These are phyloP conservation scores for Citrullus mucosospermus DNA, from an alignment of 306 rosid genomes.

Conservation along the genomic window DNA sequence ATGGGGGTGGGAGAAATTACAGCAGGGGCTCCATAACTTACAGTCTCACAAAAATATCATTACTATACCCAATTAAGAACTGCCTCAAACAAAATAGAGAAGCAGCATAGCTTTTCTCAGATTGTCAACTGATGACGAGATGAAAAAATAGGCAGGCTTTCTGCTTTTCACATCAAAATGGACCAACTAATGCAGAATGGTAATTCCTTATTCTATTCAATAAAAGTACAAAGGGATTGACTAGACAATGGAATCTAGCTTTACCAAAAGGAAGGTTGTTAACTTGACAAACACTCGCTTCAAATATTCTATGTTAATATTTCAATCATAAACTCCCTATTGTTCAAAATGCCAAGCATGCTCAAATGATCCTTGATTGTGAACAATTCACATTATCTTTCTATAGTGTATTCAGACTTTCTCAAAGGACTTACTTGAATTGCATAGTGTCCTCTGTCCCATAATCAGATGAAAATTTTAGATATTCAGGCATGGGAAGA, in stretches of 20 bases:
- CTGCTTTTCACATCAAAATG: not conserved
- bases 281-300: not conserved
- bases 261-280: not conserved
- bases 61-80: not conserved
- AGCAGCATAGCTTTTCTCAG: not conserved
- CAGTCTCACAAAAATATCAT: not conserved
- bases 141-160: not conserved
- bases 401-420: not conserved
- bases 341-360: not conserved
- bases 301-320: not conserved
- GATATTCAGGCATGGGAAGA: not conserved
- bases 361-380: not conserved
- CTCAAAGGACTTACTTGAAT: not conserved
- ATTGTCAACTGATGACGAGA: not conserved
- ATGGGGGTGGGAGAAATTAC: not conserved
- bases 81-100: not conserved
- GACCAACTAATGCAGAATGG: not conserved
- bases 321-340: no score
- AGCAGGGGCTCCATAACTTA: not conserved
- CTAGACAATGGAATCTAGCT: not conserved
- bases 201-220: not conserved
- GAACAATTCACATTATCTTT: not conserved
- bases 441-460: not conserved
- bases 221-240: not conserved
- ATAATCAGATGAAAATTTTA: not conserved